Base-by-base conservation (phyloP, 228 moss, liverwort and hornwort genomes). In the Sphagnum fallax region DNA sequence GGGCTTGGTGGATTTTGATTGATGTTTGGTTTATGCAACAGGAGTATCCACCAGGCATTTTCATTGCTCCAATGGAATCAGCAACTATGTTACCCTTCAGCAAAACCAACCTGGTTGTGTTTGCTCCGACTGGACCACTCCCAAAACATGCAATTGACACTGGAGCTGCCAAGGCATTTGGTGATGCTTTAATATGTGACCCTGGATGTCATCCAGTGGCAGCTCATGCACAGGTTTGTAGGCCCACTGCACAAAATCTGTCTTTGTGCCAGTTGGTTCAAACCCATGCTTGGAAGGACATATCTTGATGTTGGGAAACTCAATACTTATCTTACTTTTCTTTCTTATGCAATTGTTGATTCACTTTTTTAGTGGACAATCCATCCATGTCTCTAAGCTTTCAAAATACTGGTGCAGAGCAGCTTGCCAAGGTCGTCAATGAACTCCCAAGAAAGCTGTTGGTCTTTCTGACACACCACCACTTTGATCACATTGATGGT, bases 401-500 rank as follows among this genome's bases (percentile, higher is more conserved):
- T 5, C 14, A 0, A 6, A 14, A 48, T 62, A 68, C 80, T 82
- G 84, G 78, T 83, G 88, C 90, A 82, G 86, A 89, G 82, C 95
- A 96, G 92, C 88, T 96, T 83, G 81, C 85, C 63, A 73, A 86
- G 78, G 80, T 96, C 76, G 81, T 96, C 66, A 89, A 84, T 57
- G 78, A 89, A 67, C 82, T 96, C 71, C 92, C 92, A 61, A 91
- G 74, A 76, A 92, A 83, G 80, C 87, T 96, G 67, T 62, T 96
- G 62, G 84, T 96, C 16, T 96, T 96, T 75, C 60, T 96, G 66
- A 96, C 92, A 13, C 96, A 96, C 73, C 96, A 96, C 77, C 96
- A 96, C 67, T 67, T 70, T 62, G 96, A 96, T 82, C 96, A 96
- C 71, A 77, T 82, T 70, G 91, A 91, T 65, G 96, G 95, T 96